These are phyloP conservation scores for Candida multigemmis DNA, from an alignment of 805 yeast genomes.

Conservation along the genomic window DNA sequence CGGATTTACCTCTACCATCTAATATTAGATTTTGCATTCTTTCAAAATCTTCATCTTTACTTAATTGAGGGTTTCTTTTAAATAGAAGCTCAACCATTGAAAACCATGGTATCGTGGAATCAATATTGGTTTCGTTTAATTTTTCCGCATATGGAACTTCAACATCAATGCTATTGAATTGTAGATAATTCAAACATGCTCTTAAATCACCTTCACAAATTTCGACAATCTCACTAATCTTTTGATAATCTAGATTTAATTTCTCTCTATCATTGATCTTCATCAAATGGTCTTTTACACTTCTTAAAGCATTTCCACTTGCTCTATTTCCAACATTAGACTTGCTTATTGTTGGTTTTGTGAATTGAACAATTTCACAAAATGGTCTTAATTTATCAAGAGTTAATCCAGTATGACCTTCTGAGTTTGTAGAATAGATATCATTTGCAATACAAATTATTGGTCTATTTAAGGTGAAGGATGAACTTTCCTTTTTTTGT, in stretches of 20 bases:
- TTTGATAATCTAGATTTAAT: conserved; percentile 36
- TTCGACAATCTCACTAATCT: conserved; percentile 57
- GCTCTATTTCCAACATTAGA: conserved; percentile 32
- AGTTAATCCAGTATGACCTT: conserved; percentile 33
- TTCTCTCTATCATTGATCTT: conserved; percentile 48
- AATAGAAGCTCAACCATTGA: conserved; percentile 55
- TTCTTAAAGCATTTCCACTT: conserved; percentile 24
- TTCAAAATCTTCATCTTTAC: conserved; percentile 39
- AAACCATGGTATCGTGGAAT: conserved; percentile 59
- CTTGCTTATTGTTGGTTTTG: conserved; percentile 43
- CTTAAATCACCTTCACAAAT: conserved; percentile 77
- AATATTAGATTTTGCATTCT: conserved; percentile 38
- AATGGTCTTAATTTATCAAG: conserved; percentile 66
- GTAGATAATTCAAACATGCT: conserved; percentile 75
- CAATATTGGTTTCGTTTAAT: conserved; percentile 34
- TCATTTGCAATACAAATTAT: conserved; percentile 91
- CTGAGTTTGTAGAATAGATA: conserved; percentile 42
- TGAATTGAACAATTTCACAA: conserved; percentile 65
- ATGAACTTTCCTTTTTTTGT: conserved; percentile 11
- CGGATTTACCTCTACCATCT: conserved; percentile 25
- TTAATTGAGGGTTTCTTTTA: conserved; percentile 35
- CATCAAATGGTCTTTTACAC: conserved; percentile 32
- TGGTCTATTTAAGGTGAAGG: conserved; percentile 57
- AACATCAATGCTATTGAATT: conserved; percentile 39
- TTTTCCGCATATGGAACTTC: conserved; percentile 5